Base-by-base conservation (phyloP, 495 filamentous ascomycete species). In the Penicillium antarcticum region DNA sequence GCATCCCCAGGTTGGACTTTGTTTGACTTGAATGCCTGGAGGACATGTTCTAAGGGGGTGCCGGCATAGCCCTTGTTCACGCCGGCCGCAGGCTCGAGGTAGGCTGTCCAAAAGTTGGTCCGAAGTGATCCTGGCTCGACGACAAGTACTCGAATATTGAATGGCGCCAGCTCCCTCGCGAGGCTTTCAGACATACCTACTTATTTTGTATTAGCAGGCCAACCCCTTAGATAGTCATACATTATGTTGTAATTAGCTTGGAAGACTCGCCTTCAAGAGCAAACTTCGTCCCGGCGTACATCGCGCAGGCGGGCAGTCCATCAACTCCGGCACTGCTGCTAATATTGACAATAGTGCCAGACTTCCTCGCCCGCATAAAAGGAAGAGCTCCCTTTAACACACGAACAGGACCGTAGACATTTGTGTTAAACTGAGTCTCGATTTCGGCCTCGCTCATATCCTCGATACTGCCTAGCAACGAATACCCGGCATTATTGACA, bases 241-340 rank as follows among this genome's bases (percentile, higher is more conserved):
- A 24, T 11, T 2, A 11, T 9, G 0, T 26, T 7, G 26, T 23
- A 1, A 18, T 12, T 2, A 21, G 12, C 6, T 8, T 11, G 12
- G 42, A 60, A 18, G 14, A 35, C 57, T 51, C 35, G 56, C 72
- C 74, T 66, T 78, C 76, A 1, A 81, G 57, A 2, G 77, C 82
- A 34, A 73, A 78, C 54, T 85, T 86, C 1, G 78, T 72, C 0
- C 69, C 74, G 19, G 63, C 69, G 60, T 85, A 85, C 24, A 80
- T 48, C 6, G 68, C 72, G 48, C 62, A 68, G 1, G 67, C 57
- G 8, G 77, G 61, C 32, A 69, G 58, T 5, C 65, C 56, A 39
- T 67, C 62, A 53, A 76, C 71, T 0, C 65, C 70, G 0, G 67
- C 69, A 41, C 74, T 70, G 17, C 72, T 75, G 14, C 75, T 75